A percentile compares a stretch with the other conserved stretches of the same genome.
These are phyloP conservation scores for Candida wancherniae DNA, from an alignment of 805 yeast species.

Conservation along the genomic window DNA sequence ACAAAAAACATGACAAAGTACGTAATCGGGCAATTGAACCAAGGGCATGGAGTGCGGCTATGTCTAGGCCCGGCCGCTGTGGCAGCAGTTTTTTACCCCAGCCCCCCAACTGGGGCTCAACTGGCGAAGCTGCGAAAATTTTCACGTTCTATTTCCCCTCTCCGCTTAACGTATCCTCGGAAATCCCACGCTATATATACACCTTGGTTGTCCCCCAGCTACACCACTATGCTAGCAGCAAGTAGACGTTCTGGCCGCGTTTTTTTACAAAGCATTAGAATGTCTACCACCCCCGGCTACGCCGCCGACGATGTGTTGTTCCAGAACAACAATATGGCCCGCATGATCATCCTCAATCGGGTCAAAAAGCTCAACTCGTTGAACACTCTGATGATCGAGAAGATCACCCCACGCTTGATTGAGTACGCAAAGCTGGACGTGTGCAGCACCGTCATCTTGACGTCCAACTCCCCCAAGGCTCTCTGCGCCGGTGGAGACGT, in stretches of 20 bases:
- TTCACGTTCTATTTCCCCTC: slow-evolving; percentile 9
- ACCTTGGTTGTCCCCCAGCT: slow-evolving; percentile 7
- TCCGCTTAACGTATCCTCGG: slow-evolving; percentile 9
- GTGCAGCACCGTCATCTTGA: slow-evolving; percentile 62
- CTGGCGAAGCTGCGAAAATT: slow-evolving; percentile 13
- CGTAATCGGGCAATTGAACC: too few relatives aligned
- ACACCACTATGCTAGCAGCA: slow-evolving; percentile 11
- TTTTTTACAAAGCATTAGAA: slow-evolving; percentile 13
- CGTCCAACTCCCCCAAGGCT: slow-evolving; percentile 61
- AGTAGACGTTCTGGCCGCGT: slow-evolving; percentile 8
- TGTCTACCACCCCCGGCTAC: slow-evolving; percentile 18
- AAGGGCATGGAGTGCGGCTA: too few relatives aligned
- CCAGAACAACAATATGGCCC: slow-evolving; percentile 55
- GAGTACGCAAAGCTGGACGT: slow-evolving; percentile 71
- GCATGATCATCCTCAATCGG: slow-evolving; percentile 74
- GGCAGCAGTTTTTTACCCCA: too few relatives aligned
- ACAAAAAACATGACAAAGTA: too few relatives aligned
- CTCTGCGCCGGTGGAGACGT: slow-evolving; percentile 98
- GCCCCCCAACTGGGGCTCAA: neutral
- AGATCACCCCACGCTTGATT: slow-evolving; percentile 64
- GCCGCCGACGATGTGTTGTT: slow-evolving; percentile 58
- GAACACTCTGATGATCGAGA: slow-evolving; percentile 66
- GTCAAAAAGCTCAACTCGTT: slow-evolving; percentile 82
- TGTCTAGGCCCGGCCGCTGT: too few relatives aligned
- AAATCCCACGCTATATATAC: slow-evolving; percentile 11